phyloP scores from a whole-genome alignment of 192 early-diverging fungal species.

The Helicostylum pulchrum region DNA sequence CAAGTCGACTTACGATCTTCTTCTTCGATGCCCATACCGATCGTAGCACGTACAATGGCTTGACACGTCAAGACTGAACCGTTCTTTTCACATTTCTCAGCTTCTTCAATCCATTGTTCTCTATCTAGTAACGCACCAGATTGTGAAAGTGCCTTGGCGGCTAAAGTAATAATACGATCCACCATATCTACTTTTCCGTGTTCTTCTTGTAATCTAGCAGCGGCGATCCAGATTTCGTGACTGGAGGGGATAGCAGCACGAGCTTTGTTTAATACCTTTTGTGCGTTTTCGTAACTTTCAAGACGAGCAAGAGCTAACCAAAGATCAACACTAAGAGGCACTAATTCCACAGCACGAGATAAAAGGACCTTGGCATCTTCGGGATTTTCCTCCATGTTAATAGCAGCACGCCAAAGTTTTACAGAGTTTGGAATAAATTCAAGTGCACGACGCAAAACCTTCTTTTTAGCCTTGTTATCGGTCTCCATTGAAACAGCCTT shows the following conservation, averaged over 20 bases:
- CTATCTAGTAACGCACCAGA: conserved; percentile 70
- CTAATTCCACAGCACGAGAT: conserved; percentile 90
- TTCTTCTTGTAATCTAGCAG: conserved; percentile 87
- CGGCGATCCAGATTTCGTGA: conserved; percentile 95
- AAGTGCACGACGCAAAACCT: conserved; percentile 84
- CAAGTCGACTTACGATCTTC: conserved; percentile 77
- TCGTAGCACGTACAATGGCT: conserved; percentile 79
- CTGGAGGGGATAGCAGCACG: conserved; percentile 78
- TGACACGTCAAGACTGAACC: conserved; percentile 76
- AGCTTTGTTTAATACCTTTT: conserved; percentile 88
- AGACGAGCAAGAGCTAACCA: conserved; percentile 95
- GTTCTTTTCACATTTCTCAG: conserved; percentile 76
- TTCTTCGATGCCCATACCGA: conserved; percentile 73
- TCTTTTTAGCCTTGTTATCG: conserved; percentile 70
- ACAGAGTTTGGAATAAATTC: conserved; percentile 93
- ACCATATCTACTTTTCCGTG: conserved; percentile 65
- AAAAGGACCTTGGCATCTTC: conserved; percentile 89
- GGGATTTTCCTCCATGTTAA: conserved; percentile 88
- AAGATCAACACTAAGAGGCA: conserved; percentile 85
- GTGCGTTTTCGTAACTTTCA: conserved; percentile 85
- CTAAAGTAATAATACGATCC: conserved; percentile 65
- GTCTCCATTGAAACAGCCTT: conserved; percentile 83
- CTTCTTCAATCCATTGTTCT: conserved; percentile 89
- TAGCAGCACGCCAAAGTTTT: conserved; percentile 88
- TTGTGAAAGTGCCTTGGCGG: conserved; percentile 62